A percentile compares a stretch with the other conserved stretches of the same genome.
These are phyloP conservation scores for Thelonectria rubi DNA, from an alignment of 2,329 filamentous ascomycete genomes.

Conservation along the genomic window DNA sequence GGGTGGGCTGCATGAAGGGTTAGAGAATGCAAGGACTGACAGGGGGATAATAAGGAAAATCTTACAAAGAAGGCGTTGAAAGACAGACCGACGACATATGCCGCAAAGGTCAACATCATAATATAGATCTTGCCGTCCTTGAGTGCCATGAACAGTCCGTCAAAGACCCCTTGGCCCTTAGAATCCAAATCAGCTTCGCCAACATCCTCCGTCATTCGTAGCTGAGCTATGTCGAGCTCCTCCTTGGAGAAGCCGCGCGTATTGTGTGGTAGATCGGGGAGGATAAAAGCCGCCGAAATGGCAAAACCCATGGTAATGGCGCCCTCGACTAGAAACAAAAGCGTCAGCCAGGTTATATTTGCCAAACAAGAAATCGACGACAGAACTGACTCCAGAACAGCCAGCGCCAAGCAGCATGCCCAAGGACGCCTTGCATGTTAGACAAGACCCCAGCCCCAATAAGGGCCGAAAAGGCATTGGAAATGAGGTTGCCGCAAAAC, in stretches of 20 bases:
- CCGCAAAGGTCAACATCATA: conserved; percentile 69
- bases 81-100: conserved; percentile 66
- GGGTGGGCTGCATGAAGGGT: conserved; percentile 51
- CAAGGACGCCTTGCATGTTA: conserved; percentile 30
- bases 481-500: conserved; percentile 48
- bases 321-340: conserved; percentile 63
- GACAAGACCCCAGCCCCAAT: conserved; percentile 53
- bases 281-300: conserved; percentile 37
- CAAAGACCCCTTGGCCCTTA: conserved; percentile 58
- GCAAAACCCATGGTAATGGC: conserved; percentile 44
- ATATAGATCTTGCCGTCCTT: conserved; percentile 70
- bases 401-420: conserved; percentile 41
- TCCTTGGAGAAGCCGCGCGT: conserved; percentile 52
- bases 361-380: too few species aligned
- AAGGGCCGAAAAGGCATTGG: conserved; percentile 51
- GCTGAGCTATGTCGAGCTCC: conserved; percentile 56
- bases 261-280: conserved; percentile 52
- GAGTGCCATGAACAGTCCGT: conserved; percentile 65
- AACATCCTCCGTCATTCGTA: conserved; percentile 66
- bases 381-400: conserved; percentile 55
- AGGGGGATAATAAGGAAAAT: neutral
- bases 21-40: conserved; percentile 3
- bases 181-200: conserved; percentile 64
- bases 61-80: conserved; percentile 67
- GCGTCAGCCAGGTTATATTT: too few species aligned